These are phyloP conservation scores for Microcyclospora pomicola DNA, from an alignment of 2,329 filamentous ascomycete genomes.

Conservation along the genomic window DNA sequence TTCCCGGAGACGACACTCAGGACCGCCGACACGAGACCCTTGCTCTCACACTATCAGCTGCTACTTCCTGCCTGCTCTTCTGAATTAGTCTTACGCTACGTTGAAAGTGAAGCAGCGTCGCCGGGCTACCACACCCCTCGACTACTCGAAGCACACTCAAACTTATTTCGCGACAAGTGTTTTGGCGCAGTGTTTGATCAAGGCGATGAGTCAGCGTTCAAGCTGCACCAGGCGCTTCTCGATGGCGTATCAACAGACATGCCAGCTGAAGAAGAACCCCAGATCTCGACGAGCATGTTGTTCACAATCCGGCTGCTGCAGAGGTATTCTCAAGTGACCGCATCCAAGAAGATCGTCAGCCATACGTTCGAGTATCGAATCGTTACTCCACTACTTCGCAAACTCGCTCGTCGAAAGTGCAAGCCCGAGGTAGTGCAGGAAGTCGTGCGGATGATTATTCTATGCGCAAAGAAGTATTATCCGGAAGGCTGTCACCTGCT, in stretches of 20 bases:
- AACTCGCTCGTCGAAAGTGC: background rate
- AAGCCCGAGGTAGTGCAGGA: background rate
- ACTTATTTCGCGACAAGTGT: constrained; percentile 2
- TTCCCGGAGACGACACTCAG: constrained; percentile 4
- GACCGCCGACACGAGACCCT: constrained; percentile 8
- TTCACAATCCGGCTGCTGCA: constrained; percentile 1
- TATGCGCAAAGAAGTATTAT: background rate
- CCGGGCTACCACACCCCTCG: background rate
- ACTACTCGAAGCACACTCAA: constrained; percentile 2
- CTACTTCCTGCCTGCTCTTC: constrained; percentile 11
- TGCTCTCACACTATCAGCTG: constrained; percentile 3
- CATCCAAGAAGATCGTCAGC: background rate
- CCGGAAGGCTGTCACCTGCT: constrained; percentile 1
- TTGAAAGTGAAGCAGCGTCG: constrained; percentile 2
- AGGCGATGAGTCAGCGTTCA: background rate
- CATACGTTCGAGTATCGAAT: background rate
- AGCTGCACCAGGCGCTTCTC: constrained; percentile 1
- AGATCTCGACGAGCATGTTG: constrained; percentile 1
- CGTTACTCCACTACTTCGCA: background rate
- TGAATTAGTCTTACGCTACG: background rate
- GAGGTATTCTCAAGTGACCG: background rate
- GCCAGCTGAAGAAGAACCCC: background rate
- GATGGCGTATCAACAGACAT: background rate
- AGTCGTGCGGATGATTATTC: background rate
- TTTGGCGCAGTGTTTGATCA: background rate